These are phyloP conservation scores for Beta lomatogona DNA, from an alignment of 179 eudicot genomes.

Conservation along the genomic window DNA sequence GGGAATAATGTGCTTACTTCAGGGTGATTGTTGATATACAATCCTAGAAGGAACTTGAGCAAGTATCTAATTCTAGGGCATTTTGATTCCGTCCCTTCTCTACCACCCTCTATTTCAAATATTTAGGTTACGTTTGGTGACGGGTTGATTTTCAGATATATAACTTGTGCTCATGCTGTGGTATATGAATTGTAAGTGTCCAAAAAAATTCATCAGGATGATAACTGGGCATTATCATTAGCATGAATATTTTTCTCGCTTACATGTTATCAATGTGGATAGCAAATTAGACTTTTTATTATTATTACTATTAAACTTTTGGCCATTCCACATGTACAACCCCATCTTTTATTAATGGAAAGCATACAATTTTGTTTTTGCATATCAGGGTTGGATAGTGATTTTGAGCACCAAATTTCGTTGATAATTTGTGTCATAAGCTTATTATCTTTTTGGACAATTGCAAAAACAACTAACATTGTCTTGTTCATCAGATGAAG, in stretches of 20 bases:
- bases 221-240: not conserved
- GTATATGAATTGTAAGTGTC: too few relatives aligned
- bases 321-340: not conserved
- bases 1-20: too few relatives aligned
- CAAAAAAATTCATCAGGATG: too few relatives aligned
- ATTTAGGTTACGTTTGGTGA: not conserved
- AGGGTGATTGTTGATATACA: too few relatives aligned
- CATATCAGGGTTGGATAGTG: not conserved
- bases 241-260: not conserved
- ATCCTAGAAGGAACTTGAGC: too few relatives aligned
- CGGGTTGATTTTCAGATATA: not conserved
- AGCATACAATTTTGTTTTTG: not conserved
- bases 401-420: not conserved
- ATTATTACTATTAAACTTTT: not conserved
- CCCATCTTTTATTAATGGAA: not conserved
- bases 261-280: not conserved
- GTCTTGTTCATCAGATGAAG: constrained; percentile 47
- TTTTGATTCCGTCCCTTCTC: not conserved
- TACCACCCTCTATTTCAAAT: not conserved
- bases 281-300: too few relatives aligned
- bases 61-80: too few relatives aligned
- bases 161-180: not conserved
- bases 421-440: not conserved
- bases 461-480: not conserved
- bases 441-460: too few relatives aligned